Evolutionary conservation across 352 stramenopile genomes (phyloP).

Genomic region (Lagenidium sp.): DNA sequence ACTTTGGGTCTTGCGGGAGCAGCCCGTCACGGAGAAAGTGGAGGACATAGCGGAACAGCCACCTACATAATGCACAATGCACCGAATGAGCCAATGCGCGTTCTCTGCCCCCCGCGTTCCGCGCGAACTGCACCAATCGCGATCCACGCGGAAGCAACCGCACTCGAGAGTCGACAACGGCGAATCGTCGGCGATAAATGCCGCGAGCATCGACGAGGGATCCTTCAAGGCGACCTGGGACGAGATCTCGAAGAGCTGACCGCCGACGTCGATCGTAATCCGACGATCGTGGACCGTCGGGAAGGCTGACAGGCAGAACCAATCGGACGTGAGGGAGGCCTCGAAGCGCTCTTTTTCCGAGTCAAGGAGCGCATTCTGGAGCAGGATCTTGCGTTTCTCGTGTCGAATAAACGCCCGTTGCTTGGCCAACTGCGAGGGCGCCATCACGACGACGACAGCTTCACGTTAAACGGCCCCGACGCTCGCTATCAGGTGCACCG

Average conservation of each 20-base stretch:
- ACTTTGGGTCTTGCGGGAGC: constrained; percentile 50
- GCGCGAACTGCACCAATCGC: constrained; percentile 35
- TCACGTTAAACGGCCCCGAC: background rate
- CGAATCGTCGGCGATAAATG: constrained; percentile 53
- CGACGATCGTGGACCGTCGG: constrained; percentile 27
- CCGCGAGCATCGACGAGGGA: constrained; percentile 45
- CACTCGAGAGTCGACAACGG: constrained; percentile 43
- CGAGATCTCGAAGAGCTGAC: constrained; percentile 67
- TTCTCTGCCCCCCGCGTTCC: background rate
- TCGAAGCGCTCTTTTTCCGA: constrained; percentile 69
- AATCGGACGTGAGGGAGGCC: constrained; percentile 57
- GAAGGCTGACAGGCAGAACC: constrained; percentile 61
- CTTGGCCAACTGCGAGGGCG: constrained; percentile 38
- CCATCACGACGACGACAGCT: background rate
- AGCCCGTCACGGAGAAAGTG: constrained; percentile 70
- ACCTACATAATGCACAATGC: constrained; percentile 18
- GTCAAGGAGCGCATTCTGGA: constrained; percentile 63
- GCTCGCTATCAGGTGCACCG: background rate
- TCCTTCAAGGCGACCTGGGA: constrained; percentile 39
- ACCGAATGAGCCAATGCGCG: no score
- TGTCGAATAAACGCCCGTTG: constrained; percentile 73
- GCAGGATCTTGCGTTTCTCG: constrained; percentile 65
- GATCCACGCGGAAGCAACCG: constrained; percentile 66
- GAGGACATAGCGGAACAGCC: constrained; percentile 71
- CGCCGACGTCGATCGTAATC: constrained; percentile 58